Base-by-base conservation (phyloP, 108 stramenopile species). In the Epipyxis sp. region DNA sequence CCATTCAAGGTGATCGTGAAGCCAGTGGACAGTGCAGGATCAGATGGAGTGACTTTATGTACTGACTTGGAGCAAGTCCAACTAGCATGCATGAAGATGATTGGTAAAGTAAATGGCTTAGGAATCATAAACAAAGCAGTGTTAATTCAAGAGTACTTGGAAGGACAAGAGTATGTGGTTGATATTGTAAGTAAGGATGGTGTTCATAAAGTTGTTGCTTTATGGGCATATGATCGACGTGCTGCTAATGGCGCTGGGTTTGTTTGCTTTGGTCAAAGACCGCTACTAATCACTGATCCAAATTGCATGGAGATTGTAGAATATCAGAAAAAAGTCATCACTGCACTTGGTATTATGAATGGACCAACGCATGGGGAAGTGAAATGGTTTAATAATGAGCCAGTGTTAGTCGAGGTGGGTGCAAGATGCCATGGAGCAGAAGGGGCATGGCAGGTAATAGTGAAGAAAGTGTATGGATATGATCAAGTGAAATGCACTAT, bases 221-320 rank as follows among this genome's bases (percentile, higher is more conserved):
- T 98, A 27, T 97, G 96, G 96, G 90, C 91, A 27, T 94, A 94
- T 82, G 93, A 96, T 85, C 94, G 94, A 79, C 85, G 79, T 81
- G 43, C 87, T 77, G 78, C 89, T 59, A 93, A 95, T 76, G 93
- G 92, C 34, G 67, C 67, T 25, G 68, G 30, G 39, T 40, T 61
- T 67, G 78, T 79, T n/a, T 1, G 68, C 43, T 35, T 72, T 46
- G 1, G 78, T 40, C 40, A 79, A 44, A 34, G 30, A 0, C 39
- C 50, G 42, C 34, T 67, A 44, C 30, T 45, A 45, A n/a, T 72
- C 62, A 46, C n/a, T n/a, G 67, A 45, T 34, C 35, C 68, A n/a
- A 37, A 35, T 39, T 61, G 57, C 1, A 27, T n/a, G 25, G 78
- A 68, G 30, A 27, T 77, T 29, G 46, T 71, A 16, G 0, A 32